Evolutionary conservation across 352 stramenopile species (phyloP).

Genomic region (Pythium plurisporium): DNA sequence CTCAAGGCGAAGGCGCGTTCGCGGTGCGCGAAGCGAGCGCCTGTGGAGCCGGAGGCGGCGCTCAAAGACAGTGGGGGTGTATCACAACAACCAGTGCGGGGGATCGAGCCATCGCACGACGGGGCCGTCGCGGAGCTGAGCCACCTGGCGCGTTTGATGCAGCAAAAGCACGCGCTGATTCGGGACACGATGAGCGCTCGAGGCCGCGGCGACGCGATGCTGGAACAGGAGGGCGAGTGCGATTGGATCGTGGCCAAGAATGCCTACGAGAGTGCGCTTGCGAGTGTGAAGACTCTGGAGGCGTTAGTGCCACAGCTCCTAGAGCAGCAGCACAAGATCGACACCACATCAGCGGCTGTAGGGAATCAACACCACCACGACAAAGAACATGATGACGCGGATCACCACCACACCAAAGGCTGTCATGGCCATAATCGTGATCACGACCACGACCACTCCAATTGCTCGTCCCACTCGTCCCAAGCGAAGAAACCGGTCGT

Average conservation of each 20-base stretch:
- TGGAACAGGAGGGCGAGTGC: conserved; percentile 8
- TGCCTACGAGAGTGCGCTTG: conserved; percentile 34
- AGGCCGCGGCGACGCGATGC: conserved; percentile 30
- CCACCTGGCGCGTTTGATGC: conserved; percentile 31
- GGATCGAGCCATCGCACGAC: background rate
- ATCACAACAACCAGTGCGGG: no score
- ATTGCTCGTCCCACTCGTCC: background rate
- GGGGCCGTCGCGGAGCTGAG: conserved; percentile 21
- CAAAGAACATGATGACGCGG: conserved; percentile 8
- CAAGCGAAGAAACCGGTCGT: background rate
- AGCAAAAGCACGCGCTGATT: conserved; percentile 49
- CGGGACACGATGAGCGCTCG: conserved; percentile 39
- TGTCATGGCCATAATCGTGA: conserved; percentile 6
- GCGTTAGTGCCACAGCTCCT: conserved; percentile 36
- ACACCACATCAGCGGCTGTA: background rate
- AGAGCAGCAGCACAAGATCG: conserved; percentile 17
- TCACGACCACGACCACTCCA: conserved; percentile 5
- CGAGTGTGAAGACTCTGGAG: conserved; percentile 31
- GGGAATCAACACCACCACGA: conserved; percentile 1
- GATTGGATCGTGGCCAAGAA: conserved; percentile 17
- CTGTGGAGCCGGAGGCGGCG: background rate
- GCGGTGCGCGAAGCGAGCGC: background rate
- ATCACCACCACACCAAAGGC: no score
- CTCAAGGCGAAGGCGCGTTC: conserved; percentile 46
- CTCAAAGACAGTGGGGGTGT: background rate